Percentiles rank a stretch among this genome's conserved stretches.
Conservation (phyloP, 139 green algal species). For the Nannochloris sp. region DNA sequence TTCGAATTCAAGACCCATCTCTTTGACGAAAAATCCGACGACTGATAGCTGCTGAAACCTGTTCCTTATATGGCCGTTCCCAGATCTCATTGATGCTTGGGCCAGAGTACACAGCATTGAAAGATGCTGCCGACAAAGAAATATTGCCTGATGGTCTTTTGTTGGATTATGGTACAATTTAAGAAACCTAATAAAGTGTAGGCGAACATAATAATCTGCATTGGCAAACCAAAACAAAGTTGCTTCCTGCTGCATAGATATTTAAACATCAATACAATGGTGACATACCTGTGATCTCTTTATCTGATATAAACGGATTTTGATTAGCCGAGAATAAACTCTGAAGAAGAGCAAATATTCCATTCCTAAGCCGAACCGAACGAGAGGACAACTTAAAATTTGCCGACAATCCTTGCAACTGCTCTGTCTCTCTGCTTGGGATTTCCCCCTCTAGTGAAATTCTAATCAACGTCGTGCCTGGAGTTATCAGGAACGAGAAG, state of each 20-base stretch:
- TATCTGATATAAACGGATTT: constrained; percentile 25
- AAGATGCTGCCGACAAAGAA: constrained; percentile 30
- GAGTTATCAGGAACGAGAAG: neutral
- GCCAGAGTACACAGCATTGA: constrained; percentile 26
- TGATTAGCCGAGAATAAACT: constrained; percentile 17
- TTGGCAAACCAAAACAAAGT: neutral
- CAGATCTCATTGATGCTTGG: neutral
- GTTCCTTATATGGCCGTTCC: neutral
- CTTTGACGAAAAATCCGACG: constrained; percentile 37
- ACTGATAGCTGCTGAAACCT: constrained; percentile 41
- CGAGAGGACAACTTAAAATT: neutral
- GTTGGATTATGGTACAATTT: constrained; percentile 34
- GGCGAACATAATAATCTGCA: constrained; percentile 33
- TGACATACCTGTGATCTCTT: constrained; percentile 13
- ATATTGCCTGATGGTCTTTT: constrained; percentile 24
- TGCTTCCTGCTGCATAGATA: too few relatives aligned
- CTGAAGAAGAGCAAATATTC: constrained; percentile 22
- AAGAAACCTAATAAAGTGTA: constrained; percentile 38
- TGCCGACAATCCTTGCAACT: neutral
- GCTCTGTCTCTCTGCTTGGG: too few relatives aligned
- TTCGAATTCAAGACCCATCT: constrained; percentile 45
- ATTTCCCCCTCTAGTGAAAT: neutral
- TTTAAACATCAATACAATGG: neutral
- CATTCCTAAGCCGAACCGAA: constrained; percentile 9
- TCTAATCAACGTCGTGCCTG: neutral